Evolutionary conservation across 257 asterid species (phyloP).

Genomic region (Rubia yunnanensis): DNA sequence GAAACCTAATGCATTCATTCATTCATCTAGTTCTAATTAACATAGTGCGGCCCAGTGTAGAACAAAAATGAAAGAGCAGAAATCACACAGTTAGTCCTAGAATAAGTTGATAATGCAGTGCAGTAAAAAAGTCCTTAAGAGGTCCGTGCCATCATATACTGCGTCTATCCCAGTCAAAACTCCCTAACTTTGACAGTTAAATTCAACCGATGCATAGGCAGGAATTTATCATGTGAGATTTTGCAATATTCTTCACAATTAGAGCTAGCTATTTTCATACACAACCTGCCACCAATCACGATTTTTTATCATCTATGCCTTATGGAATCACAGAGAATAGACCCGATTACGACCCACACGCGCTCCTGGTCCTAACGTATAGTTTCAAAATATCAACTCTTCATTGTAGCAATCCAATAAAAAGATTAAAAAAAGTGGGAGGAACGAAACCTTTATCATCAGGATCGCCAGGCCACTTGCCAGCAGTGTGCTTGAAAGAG

Average conservation of each 20-base stretch:
- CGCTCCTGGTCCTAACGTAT: not conserved
- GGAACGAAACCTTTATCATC: constrained; percentile 68
- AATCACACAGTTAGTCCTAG: not conserved
- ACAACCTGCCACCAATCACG: not conserved
- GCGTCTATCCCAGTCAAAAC: not conserved
- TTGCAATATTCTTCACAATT: not conserved
- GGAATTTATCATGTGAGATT: not conserved
- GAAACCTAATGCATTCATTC: not conserved
- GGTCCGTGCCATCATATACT: not conserved
- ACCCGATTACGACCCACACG: not conserved
- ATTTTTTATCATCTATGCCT: no score
- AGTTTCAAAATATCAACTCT: no score
- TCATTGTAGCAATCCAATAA: not conserved
- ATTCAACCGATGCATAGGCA: not conserved
- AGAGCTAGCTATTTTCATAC: not conserved
- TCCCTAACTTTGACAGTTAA: not conserved
- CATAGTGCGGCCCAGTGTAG: not conserved
- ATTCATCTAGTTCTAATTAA: not conserved
- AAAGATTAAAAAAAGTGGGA: not conserved
- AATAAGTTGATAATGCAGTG: not conserved
- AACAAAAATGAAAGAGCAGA: no score
- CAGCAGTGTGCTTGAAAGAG: constrained; percentile 79
- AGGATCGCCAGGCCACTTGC: constrained; percentile 89
- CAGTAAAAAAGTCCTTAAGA: not conserved
- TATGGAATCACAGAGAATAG: not conserved